Evolutionary conservation across 805 yeast genomes (phyloP).

Genomic region (Pichia occidentalis): DNA sequence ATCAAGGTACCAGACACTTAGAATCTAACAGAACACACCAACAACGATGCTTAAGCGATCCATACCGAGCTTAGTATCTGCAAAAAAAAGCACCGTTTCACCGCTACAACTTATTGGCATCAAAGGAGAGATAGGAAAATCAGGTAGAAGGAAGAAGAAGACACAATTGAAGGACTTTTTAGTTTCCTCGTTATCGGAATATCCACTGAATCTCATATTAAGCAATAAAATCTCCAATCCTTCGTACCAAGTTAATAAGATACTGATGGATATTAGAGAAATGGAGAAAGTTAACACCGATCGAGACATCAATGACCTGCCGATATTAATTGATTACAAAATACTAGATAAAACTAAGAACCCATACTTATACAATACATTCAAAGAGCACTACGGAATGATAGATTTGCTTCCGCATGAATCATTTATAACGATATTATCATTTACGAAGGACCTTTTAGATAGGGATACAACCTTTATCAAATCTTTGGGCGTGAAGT

Average conservation of each 20-base stretch:
- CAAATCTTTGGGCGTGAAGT: slow-evolving; percentile 2
- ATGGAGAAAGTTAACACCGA: too few relatives aligned
- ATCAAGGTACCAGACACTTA: too few relatives aligned
- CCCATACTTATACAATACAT: background rate
- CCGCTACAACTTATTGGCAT: too few relatives aligned
- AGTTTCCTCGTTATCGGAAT: background rate
- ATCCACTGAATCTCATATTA: background rate
- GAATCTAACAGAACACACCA: too few relatives aligned
- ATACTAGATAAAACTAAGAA: slow-evolving; percentile 3
- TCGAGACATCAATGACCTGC: slow-evolving; percentile 5
- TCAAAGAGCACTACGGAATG: background rate
- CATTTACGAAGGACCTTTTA: slow-evolving; percentile 9
- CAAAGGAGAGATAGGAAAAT: too few relatives aligned
- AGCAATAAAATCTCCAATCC: slow-evolving; percentile 6
- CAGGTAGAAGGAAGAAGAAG: too few relatives aligned
- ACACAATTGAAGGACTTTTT: background rate
- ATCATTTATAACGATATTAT: slow-evolving; percentile 2
- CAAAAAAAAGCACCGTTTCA: too few relatives aligned
- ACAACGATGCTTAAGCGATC: too few relatives aligned
- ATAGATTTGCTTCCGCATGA: background rate
- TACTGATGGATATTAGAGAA: too few relatives aligned
- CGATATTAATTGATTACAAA: slow-evolving; percentile 7
- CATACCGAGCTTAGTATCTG: too few relatives aligned
- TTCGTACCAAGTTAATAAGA: too few relatives aligned
- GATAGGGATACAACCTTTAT: slow-evolving; percentile 4